Percentiles rank a stretch among this genome's conserved stretches.
phyloP scores from a whole-genome alignment of 495 filamentous ascomycete genomes.

The Hyaloscypha hepaticicola region DNA sequence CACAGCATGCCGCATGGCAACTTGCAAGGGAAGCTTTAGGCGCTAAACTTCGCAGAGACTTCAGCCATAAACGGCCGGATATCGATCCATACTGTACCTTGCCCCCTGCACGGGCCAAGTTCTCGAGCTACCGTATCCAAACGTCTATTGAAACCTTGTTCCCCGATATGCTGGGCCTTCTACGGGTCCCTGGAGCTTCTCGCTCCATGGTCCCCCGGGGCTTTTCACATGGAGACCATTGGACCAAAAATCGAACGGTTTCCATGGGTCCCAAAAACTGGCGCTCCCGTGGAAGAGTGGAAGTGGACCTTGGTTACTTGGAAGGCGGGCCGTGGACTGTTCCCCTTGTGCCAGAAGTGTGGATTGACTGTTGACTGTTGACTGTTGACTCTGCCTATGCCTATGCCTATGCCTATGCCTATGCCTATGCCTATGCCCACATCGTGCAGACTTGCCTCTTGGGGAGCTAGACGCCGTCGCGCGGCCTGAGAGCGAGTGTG shows the following conservation, averaged over 20 bases:
- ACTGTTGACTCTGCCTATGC: neutral
- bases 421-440: neutral
- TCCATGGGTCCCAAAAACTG: neutral
- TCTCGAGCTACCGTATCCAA: neutral
- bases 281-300: neutral
- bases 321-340: neutral
- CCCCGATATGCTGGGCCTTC: slow-evolving; percentile 7
- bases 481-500: neutral
- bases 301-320: neutral
- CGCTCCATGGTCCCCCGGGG: neutral
- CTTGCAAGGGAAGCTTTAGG: slow-evolving; percentile 18
- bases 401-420: neutral
- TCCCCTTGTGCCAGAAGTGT: too few relatives aligned
- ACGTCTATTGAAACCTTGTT: slow-evolving; percentile 9
- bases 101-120: neutral
- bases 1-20: slow-evolving; percentile 16
- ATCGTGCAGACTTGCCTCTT: too few relatives aligned
- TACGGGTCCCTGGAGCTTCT: slow-evolving; percentile 15
- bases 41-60: slow-evolving; percentile 9
- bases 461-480: neutral
- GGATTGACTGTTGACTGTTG: neutral
- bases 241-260: neutral
- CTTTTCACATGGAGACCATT: neutral
- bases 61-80: slow-evolving; percentile 15
- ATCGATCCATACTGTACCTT: neutral